A percentile compares a stretch with the other conserved stretches of the same genome.
Conservation (phyloP, 352 stramenopile species). For the Pythium folliculosum region DNA sequence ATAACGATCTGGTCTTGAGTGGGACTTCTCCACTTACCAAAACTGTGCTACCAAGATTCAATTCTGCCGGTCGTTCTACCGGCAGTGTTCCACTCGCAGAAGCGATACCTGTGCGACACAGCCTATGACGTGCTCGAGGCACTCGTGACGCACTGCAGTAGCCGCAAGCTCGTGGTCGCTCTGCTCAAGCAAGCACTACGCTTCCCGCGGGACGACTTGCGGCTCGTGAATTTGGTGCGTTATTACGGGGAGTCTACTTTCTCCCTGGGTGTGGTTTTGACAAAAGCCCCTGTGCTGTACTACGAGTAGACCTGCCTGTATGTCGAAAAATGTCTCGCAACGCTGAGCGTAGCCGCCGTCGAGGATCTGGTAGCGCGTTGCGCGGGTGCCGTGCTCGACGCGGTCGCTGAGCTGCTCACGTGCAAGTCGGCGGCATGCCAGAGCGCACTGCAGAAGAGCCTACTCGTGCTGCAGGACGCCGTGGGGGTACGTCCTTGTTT, state of each 20-base stretch:
- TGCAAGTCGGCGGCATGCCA: conserved; percentile 52
- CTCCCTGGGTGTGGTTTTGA: not conserved
- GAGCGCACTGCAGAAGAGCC: conserved; percentile 49
- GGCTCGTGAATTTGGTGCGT: conserved; percentile 55
- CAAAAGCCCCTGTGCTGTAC: not conserved
- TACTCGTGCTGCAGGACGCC: conserved; percentile 37
- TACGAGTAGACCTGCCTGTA: conserved; percentile 48
- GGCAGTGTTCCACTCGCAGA: conserved; percentile 50
- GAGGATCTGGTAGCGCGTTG: conserved; percentile 30
- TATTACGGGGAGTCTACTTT: not conserved
- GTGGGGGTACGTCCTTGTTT: conserved; percentile 33
- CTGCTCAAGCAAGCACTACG: conserved; percentile 29
- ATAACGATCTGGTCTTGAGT: not conserved
- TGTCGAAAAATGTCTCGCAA: conserved; percentile 57
- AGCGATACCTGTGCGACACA: conserved; percentile 61
- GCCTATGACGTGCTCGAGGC: conserved; percentile 61
- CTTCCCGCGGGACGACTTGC: conserved; percentile 38
- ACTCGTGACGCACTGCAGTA: conserved; percentile 54
- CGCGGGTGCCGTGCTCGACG: conserved; percentile 28
- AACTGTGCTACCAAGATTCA: conserved; percentile 28
- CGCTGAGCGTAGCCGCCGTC: conserved; percentile 37
- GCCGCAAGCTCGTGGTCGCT: conserved; percentile 37
- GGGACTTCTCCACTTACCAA: not conserved
- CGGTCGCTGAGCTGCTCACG: conserved; percentile 33
- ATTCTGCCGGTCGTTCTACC: conserved; percentile 49